Conservation (phyloP, 495 filamentous ascomycete genomes). For the Penicillium bovifimosum region DNA sequence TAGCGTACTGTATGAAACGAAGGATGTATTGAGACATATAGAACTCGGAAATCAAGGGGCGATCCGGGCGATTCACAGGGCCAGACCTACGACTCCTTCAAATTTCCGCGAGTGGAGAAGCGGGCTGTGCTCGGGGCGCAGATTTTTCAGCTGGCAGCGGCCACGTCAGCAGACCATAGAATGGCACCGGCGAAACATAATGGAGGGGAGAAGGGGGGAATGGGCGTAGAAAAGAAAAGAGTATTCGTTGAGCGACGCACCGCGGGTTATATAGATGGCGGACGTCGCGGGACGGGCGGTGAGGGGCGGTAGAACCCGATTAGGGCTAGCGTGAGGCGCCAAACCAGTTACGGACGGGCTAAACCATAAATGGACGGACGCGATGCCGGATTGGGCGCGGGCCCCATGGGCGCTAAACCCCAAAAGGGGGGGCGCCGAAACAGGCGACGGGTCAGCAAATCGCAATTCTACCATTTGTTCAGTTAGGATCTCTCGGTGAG, state of each 20-base stretch:
- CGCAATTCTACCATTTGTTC: no score
- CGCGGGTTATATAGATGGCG: slow-evolving; percentile 4
- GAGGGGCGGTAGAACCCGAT: slow-evolving; percentile 2
- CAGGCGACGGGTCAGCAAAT: no score
- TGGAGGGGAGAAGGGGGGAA: not conserved
- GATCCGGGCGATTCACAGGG: not conserved
- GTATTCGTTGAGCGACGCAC: slow-evolving; percentile 3
- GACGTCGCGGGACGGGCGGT: slow-evolving; percentile 2
- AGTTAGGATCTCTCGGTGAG: no score
- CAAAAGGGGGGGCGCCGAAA: not conserved
- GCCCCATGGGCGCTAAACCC: slow-evolving; percentile 3
- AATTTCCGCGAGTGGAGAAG: slow-evolving; percentile 5
- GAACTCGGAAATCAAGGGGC: not conserved
- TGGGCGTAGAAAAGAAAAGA: slow-evolving; percentile 1
- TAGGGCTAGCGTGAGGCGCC: not conserved
- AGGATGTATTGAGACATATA: not conserved
- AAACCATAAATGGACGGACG: not conserved
- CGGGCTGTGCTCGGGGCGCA: not conserved
- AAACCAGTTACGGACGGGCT: slow-evolving; percentile 1
- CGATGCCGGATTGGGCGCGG: not conserved
- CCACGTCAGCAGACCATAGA: not conserved
- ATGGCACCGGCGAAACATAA: not conserved
- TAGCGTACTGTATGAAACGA: not conserved
- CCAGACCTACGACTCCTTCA: not conserved
- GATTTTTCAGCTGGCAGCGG: not conserved